Percentiles rank a stretch among this genome's conserved stretches.
Evolutionary conservation across 129 eudicot genomes (phyloP).

Genomic region (Artemisia argyi): DNA sequence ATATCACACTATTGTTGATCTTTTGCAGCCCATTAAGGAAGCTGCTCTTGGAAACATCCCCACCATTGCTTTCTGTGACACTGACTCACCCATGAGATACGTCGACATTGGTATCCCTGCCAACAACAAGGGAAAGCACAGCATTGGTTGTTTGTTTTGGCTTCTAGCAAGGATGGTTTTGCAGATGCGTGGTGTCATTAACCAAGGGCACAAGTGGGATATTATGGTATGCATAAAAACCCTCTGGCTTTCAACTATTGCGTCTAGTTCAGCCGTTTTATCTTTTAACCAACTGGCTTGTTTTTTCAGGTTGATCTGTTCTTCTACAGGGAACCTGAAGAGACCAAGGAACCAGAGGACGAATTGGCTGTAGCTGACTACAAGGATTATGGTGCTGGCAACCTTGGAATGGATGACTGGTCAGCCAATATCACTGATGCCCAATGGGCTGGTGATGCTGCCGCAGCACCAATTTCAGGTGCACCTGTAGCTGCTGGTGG

Average conservation of each 20-base stretch:
- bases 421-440: conserved; percentile 38
- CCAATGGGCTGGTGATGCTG: conserved; percentile 42
- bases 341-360: conserved; percentile 61
- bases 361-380: conserved; percentile 54
- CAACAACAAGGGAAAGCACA: conserved; percentile 84
- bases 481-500: conserved; percentile 41
- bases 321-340: conserved; percentile 80
- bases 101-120: conserved; percentile 85
- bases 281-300: neutral
- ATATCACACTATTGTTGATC: neutral
- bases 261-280: neutral
- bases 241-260: neutral
- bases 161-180: conserved; percentile 76
- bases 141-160: conserved; percentile 82
- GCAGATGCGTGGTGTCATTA: conserved; percentile 70
- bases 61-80: conserved; percentile 80
- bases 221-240: conserved; percentile 49
- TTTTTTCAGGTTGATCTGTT: conserved; percentile 68
- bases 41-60: conserved; percentile 74
- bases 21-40: conserved; percentile 72
- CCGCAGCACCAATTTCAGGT: conserved; percentile 37
- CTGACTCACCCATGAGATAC: conserved; percentile 74
- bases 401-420: conserved; percentile 55
- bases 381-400: conserved; percentile 38
- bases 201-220: conserved; percentile 78